A percentile compares a stretch with the other conserved stretches of the same genome.
phyloP scores from a whole-genome alignment of 495 filamentous ascomycete species.

The Cercophora sp. region DNA sequence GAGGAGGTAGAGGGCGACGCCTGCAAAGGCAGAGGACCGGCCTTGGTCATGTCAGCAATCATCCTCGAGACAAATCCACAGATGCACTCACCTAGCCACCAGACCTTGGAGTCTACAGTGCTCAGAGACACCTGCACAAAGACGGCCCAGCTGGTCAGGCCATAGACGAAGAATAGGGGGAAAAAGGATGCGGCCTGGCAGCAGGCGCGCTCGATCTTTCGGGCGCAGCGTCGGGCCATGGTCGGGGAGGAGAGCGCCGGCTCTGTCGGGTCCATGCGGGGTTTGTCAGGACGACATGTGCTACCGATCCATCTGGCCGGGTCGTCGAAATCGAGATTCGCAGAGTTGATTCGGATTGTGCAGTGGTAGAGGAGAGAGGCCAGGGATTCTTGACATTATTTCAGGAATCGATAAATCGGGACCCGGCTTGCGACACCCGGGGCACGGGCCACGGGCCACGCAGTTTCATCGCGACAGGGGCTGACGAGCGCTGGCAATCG shows the following conservation, averaged over 20 bases:
- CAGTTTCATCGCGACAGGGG: not conserved
- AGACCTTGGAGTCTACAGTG: constrained; percentile 48
- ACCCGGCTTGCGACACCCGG: not conserved
- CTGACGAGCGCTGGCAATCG: too few relatives aligned
- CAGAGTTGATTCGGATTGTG: not conserved
- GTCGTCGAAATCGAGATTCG: not conserved
- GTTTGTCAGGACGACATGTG: not conserved
- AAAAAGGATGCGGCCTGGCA: constrained; percentile 79
- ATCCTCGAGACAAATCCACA: not conserved
- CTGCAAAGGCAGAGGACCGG: constrained; percentile 48
- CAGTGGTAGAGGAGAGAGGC: too few relatives aligned
- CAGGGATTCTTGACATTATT: too few relatives aligned
- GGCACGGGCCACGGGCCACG: not conserved
- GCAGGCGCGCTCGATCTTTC: constrained; percentile 78
- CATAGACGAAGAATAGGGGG: constrained; percentile 84
- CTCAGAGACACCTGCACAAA: constrained; percentile 82
- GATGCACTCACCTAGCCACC: constrained; percentile 60
- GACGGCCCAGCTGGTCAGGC: constrained; percentile 82
- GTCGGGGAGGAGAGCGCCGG: constrained; percentile 9
- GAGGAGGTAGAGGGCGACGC: constrained; percentile 68
- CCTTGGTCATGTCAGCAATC: too few relatives aligned
- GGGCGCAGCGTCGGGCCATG: constrained; percentile 58
- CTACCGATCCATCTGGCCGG: constrained; percentile 12
- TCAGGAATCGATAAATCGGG: not conserved
- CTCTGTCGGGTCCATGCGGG: constrained; percentile 7